phyloP scores from a whole-genome alignment of 23 red algal species.

The Chondrus crispus region DNA sequence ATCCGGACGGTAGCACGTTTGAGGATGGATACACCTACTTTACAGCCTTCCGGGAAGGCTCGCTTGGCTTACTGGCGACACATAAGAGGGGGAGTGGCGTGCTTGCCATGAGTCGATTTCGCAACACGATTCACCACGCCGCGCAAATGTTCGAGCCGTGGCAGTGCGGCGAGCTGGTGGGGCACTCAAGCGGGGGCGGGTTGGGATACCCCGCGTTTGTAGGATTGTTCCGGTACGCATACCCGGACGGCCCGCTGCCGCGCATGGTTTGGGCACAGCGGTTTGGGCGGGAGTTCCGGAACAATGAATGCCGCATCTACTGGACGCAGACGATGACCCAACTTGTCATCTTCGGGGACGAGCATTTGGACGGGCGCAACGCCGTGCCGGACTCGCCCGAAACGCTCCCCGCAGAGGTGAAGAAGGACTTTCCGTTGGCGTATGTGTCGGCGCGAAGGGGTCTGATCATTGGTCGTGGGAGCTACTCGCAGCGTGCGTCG shows the following conservation, averaged over 20 bases:
- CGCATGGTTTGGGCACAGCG: slow-evolving; percentile 41
- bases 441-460: slow-evolving; percentile 33
- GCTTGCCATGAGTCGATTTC: slow-evolving; percentile 20
- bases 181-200: slow-evolving; percentile 61
- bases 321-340: slow-evolving; percentile 47
- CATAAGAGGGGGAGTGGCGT: slow-evolving; percentile 35
- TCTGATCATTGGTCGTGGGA: slow-evolving; percentile 31
- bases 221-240: slow-evolving; percentile 29
- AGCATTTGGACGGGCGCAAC: background rate
- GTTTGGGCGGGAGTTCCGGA: slow-evolving; percentile 19
- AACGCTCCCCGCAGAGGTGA: background rate
- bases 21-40: slow-evolving; percentile 61
- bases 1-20: slow-evolving; percentile 42
- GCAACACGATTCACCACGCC: slow-evolving; percentile 42
- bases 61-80: slow-evolving; percentile 27
- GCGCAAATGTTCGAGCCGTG: slow-evolving; percentile 58
- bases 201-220: slow-evolving; percentile 19
- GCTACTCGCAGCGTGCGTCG: background rate
- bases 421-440: slow-evolving; percentile 6
- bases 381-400: slow-evolving; percentile 27
- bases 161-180: slow-evolving; percentile 36
- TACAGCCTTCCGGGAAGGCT: slow-evolving; percentile 54
- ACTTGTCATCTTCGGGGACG: slow-evolving; percentile 33
- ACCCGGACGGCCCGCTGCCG: slow-evolving; percentile 35
- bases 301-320: slow-evolving; percentile 21